Base-by-base conservation (phyloP, 2,329 filamentous ascomycete genomes). In the Trichoderma atroviride region DNA sequence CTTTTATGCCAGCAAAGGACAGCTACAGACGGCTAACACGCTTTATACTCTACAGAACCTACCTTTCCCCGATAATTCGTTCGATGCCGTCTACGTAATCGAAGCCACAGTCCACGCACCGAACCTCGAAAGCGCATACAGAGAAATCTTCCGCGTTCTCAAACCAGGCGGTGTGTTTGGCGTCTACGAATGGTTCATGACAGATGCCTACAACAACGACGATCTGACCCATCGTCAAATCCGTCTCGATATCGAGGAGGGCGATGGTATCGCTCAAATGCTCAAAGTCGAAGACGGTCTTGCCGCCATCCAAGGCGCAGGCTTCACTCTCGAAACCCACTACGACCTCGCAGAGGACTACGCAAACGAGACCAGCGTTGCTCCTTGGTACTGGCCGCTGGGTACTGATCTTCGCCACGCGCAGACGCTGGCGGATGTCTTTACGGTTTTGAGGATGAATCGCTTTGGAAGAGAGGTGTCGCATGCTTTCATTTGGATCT, bases 101-200 rank as follows among this genome's bases (percentile, higher is more conserved):
- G 96, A 99, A 83, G 96, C 96, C 3, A 99, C 96, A 3, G 92
- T 96, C 62, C 96, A 99, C 80, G 96, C 96, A 0, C 96, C 95
- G 53, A 91, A 89, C 56, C 89, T 98, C 9, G 92, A 94, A 77
- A 94, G 93, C 70, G 94, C 97, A 73, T 99, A 99, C 85, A 91
- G 89, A 79, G 91, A 98, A 81, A 98, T 98, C 77, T 94, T 91
- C 88, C 92, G 93, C 59, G 94, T 97, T 27, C 86, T 99, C 72
- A 99, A 98, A 87, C 96, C 96, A 24, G 96, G 96, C 71, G 95
- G 96, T 80, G 86, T 93, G 63, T 99, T 98, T 76, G 96, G 95
- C 78, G 95, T 98, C 64, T 99, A 98, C 83, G 96, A 99, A 82
- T 98, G 96, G 96, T 86, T 98, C 78, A 98, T 99, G 96, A 98